A percentile compares a stretch with the other conserved stretches of the same genome.
phyloP scores from a whole-genome alignment of 192 early-diverging fungal species.

The Podila verticillata region DNA sequence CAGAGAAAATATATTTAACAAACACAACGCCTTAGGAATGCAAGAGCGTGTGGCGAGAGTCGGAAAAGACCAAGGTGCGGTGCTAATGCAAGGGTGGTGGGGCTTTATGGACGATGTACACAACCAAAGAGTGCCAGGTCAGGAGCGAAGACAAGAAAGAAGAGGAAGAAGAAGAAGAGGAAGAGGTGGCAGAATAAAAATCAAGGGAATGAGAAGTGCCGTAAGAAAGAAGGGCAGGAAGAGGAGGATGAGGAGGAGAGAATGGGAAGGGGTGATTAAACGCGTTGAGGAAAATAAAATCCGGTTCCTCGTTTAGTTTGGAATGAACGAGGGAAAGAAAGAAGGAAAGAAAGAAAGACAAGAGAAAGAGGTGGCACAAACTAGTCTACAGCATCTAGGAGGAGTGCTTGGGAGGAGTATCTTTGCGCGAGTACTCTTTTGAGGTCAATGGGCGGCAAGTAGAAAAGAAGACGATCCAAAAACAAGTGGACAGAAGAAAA shows the following conservation, averaged over 20 bases:
- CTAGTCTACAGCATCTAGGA: not conserved
- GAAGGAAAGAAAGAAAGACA: not conserved
- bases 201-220: not conserved
- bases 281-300: not conserved
- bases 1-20: not conserved
- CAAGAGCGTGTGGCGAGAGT: not conserved
- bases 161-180: not conserved
- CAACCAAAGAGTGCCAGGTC: not conserved
- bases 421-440: too few species aligned
- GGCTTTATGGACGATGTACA: too few species aligned
- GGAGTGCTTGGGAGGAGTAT: not conserved
- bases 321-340: not conserved
- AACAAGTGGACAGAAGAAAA: not conserved
- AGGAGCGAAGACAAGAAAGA: not conserved
- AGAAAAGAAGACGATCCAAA: not conserved
- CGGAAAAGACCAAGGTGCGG: not conserved
- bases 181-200: not conserved
- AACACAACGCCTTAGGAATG: not conserved
- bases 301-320: conserved; percentile 1
- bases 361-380: not conserved
- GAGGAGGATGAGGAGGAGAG: not conserved
- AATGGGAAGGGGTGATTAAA: too few species aligned
- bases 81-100: too few species aligned
- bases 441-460: not conserved
- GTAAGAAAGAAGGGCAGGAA: not conserved